Evolutionary conservation across 2,329 filamentous ascomycete species (phyloP), one percentile per base, ranked within the genome.

Genomic region (Alternaria triticimaculans): DNA sequence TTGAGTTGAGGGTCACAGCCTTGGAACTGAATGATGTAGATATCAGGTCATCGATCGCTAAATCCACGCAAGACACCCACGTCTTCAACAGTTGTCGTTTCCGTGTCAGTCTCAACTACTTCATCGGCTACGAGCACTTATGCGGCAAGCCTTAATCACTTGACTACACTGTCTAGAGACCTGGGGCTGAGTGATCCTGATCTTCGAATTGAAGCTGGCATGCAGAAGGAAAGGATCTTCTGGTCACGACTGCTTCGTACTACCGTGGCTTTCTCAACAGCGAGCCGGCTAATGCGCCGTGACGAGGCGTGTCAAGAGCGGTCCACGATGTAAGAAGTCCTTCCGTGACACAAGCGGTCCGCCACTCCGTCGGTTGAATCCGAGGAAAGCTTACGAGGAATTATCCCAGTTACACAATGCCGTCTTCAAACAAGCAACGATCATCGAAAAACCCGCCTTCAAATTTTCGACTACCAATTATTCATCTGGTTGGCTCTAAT

Each of bases 331-430:
- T 25, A 43, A 54, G 4, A 59, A 33, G 20, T 37, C 44, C 30
- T 53, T 57, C 43, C 46, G 43, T 37, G 37, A 49, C 54, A 63
- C 57, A 62, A 72, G 61, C 76, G 76, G 76, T 73, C 75, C 75
- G 76, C 61, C 50, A 73, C 68, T 55, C 76, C 75, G 76, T 66
- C 73, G 73, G 73, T 60, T 75, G 67, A 76, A 72, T 72, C 33
- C 44, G 50, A 49, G 46, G 26, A 37, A 45, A 57, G 44, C 46
- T 25, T 51, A 44, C 53, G 58, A 72, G 54, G 65, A 63, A 69
- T 63, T 62, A 60, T 51, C 46, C 56, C 37, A 44, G 46, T 49
- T 61, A 60, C 61, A 67, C 63, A 71, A 66, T 30, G 49, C 44
- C 48, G 54, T 59, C 21, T 59, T 63, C 48, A 65, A 73, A 72